Percentiles rank a stretch among this genome's conserved stretches.
Evolutionary conservation across 139 green algal genomes (phyloP).

Genomic region (Tetraselmis chui): DNA sequence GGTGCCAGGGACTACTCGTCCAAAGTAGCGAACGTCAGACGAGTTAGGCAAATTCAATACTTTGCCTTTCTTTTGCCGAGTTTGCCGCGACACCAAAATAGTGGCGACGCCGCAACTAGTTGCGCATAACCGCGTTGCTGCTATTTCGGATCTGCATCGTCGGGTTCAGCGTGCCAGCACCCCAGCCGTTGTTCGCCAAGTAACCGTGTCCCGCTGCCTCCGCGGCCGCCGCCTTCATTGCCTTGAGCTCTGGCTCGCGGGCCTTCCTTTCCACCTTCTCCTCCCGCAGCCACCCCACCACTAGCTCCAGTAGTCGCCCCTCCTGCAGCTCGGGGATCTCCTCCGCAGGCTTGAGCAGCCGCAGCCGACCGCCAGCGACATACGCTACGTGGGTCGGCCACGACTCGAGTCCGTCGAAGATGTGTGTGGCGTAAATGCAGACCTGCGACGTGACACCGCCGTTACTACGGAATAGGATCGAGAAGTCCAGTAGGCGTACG

Average conservation of each 20-base stretch:
- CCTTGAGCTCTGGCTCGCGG: conserved; percentile 9
- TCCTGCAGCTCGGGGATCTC: conserved; percentile 46
- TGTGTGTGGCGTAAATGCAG: conserved; percentile 97
- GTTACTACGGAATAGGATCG: too few species aligned
- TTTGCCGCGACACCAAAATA: too few species aligned
- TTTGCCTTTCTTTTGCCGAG: too few species aligned
- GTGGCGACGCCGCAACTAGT: conserved; percentile 39
- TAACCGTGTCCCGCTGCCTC: conserved; percentile 28
- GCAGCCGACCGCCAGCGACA: conserved; percentile 58
- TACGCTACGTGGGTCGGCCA: conserved; percentile 94
- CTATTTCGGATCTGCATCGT: conserved; percentile 35
- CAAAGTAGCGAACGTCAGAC: too few species aligned
- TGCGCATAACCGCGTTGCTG: conserved; percentile 77
- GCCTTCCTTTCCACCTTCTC: conserved; percentile 35
- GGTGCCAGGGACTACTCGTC: too few species aligned
- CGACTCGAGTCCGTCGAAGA: conserved; percentile 93
- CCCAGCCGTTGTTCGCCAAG: conserved; percentile 80
- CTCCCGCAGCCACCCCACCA: conserved; percentile 45
- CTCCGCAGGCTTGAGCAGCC: conserved; percentile 27
- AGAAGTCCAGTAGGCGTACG: too few species aligned
- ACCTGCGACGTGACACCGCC: too few species aligned
- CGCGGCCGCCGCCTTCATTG: conserved; percentile 24
- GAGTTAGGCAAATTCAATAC: too few species aligned
- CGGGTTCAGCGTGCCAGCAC: conserved; percentile 51
- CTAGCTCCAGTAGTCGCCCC: conserved; percentile 49